A percentile compares a stretch with the other conserved stretches of the same genome.
These are phyloP conservation scores for Neofusicoccum ribis DNA, from an alignment of 2,329 filamentous ascomycete species.

Conservation along the genomic window DNA sequence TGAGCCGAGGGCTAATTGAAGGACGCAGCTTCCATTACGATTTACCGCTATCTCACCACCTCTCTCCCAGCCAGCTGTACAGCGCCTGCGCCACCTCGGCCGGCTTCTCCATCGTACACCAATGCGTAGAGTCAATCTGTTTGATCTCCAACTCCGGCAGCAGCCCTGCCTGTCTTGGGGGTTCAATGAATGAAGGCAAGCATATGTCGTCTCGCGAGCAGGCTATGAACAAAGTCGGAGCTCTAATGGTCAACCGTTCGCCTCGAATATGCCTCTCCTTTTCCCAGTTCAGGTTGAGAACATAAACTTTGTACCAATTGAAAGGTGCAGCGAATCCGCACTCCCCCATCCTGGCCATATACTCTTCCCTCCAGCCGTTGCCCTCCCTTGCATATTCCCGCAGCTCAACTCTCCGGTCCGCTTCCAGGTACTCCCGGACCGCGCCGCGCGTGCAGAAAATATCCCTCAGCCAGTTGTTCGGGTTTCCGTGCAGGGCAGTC, in stretches of 20 bases:
- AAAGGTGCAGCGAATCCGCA: conserved; percentile 39
- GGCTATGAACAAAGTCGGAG: conserved; percentile 41
- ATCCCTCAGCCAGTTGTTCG: conserved; percentile 33
- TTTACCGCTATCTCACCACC: background rate
- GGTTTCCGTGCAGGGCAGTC: conserved; percentile 35
- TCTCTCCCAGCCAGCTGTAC: background rate
- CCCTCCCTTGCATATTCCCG: conserved; percentile 37
- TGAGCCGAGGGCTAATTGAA: background rate
- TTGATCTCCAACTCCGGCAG: conserved; percentile 36
- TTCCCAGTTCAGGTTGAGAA: conserved; percentile 29
- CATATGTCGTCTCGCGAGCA: conserved; percentile 37
- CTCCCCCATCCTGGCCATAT: conserved; percentile 36
- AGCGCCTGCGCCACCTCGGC: conserved; percentile 27
- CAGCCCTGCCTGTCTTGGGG: conserved; percentile 29
- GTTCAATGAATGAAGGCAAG: conserved; percentile 32
- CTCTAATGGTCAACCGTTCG: conserved; percentile 30
- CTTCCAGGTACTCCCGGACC: conserved; percentile 32
- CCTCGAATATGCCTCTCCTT: conserved; percentile 30
- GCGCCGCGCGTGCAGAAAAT: conserved; percentile 41
- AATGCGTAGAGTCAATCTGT: conserved; percentile 39
- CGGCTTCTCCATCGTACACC: conserved; percentile 38
- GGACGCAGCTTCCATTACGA: background rate
- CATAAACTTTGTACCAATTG: conserved; percentile 40
- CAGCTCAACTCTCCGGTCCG: conserved; percentile 23
- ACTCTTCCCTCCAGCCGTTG: conserved; percentile 32